A percentile compares a stretch with the other conserved stretches of the same genome.
These are phyloP conservation scores for Aschersonia sp. DNA, from an alignment of 2,329 filamentous ascomycete genomes.

Conservation along the genomic window DNA sequence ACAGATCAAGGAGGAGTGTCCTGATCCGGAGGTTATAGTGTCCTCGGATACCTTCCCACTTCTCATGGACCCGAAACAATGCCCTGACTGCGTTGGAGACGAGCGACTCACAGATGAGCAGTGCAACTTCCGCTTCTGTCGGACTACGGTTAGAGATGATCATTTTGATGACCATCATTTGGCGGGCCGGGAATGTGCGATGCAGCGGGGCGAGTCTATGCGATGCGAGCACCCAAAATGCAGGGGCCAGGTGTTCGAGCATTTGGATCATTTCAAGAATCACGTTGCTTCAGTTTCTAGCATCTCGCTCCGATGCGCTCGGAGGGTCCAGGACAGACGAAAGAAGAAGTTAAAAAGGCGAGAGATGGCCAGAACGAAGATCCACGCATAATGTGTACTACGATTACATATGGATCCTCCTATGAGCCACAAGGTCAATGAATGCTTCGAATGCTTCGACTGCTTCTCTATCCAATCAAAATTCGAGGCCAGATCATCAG, in stretches of 20 bases:
- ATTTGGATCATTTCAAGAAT: constrained; percentile 6
- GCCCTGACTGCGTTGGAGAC: constrained; percentile 8
- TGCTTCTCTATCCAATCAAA: too few species aligned
- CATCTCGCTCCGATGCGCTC: constrained; percentile 4
- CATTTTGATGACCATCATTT: neutral
- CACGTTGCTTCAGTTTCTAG: constrained; percentile 6
- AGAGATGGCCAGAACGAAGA: too few species aligned
- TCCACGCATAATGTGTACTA: too few species aligned
- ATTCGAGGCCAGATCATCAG: too few species aligned
- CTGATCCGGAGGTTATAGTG: too few species aligned
- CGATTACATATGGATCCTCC: too few species aligned
- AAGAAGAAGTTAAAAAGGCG: too few species aligned
- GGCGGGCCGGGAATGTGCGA: neutral
- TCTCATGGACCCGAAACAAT: constrained; percentile 8
- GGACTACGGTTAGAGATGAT: neutral
- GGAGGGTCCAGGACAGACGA: too few species aligned
- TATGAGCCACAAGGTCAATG: too few species aligned
- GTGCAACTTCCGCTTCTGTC: constrained; percentile 1
- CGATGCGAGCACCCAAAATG: neutral
- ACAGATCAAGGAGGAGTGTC: neutral
- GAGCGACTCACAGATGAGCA: constrained; percentile 5
- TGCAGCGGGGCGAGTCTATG: neutral
- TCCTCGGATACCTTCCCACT: constrained; percentile 6
- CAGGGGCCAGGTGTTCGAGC: neutral
- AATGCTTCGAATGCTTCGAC: too few species aligned